Evolutionary conservation across 2,329 filamentous ascomycete genomes (phyloP).

Genomic region (Cryoendolithus antarcticus): DNA sequence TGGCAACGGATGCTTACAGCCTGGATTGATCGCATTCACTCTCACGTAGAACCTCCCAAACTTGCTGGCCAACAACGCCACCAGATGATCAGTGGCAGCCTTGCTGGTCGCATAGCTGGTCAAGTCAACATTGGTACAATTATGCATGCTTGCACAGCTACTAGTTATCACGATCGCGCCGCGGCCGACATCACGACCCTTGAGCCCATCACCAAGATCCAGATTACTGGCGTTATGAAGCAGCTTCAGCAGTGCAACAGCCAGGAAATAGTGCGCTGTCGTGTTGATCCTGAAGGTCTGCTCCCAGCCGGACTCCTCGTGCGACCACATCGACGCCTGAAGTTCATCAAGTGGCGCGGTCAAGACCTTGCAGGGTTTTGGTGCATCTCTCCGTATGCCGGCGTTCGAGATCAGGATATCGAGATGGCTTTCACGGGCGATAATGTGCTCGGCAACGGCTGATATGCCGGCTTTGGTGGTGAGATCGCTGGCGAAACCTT

Average conservation of each 20-base stretch:
- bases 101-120: conserved; percentile 41
- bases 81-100: conserved; percentile 41
- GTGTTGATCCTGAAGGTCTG: conserved; percentile 37
- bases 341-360: conserved; percentile 30
- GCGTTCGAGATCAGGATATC: conserved; percentile 39
- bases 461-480: conserved; percentile 36
- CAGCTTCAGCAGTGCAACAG: conserved; percentile 34
- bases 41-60: conserved; percentile 33
- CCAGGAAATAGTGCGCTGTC: conserved; percentile 39
- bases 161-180: conserved; percentile 39
- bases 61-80: conserved; percentile 37
- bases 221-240: conserved; percentile 28
- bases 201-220: conserved; percentile 15
- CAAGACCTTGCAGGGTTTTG: conserved; percentile 32
- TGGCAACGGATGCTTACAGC: conserved; percentile 23
- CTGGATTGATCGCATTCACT: conserved; percentile 34
- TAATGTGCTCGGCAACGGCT: conserved; percentile 27
- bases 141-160: conserved; percentile 42
- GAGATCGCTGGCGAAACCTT: conserved; percentile 32
- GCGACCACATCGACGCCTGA: conserved; percentile 38
- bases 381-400: conserved; percentile 36
- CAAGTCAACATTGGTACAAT: conserved; percentile 40
- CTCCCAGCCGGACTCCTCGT: conserved; percentile 30
- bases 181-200: conserved; percentile 28
- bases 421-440: conserved; percentile 25